A percentile compares a stretch with the other conserved stretches of the same genome.
Evolutionary conservation across 1,284 basidiomycete species (phyloP).

Genomic region (Cutaneotrichosporon arboriforme): DNA sequence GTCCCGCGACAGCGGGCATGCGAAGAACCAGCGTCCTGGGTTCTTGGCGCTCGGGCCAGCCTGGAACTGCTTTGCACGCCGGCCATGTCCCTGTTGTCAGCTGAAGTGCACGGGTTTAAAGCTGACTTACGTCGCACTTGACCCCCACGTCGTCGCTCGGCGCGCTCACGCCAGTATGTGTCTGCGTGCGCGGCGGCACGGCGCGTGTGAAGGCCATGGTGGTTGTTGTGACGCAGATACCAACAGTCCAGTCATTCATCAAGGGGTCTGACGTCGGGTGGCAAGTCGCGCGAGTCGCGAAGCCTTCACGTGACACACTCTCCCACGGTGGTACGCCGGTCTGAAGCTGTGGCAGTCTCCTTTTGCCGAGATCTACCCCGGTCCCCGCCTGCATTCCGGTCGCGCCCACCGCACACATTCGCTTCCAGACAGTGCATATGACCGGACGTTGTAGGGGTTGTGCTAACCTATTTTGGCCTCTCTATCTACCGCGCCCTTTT

Average conservation of each 20-base stretch:
- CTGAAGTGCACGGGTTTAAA: neutral
- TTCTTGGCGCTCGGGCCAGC: slow-evolving; percentile 35
- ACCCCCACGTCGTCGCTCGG: neutral
- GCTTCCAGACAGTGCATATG: slow-evolving; percentile 15
- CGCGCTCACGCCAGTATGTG: neutral
- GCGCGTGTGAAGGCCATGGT: slow-evolving; percentile 1
- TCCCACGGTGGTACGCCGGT: neutral
- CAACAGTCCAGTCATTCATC: no score
- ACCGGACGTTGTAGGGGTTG: slow-evolving; percentile 12
- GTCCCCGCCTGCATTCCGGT: neutral
- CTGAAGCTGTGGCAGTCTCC: neutral
- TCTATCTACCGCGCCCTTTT: slow-evolving; percentile 20
- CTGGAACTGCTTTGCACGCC: slow-evolving; percentile 1
- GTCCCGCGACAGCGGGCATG: slow-evolving; percentile 30
- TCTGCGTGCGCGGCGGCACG: neutral
- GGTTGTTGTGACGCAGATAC: neutral
- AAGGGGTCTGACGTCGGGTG: neutral
- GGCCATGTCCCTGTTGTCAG: slow-evolving; percentile 6
- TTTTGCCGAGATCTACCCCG: neutral
- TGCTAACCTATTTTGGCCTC: slow-evolving; percentile 21
- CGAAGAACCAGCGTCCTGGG: slow-evolving; percentile 39
- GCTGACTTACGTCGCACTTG: slow-evolving; percentile 4
- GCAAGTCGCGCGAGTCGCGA: neutral
- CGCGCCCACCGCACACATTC: neutral
- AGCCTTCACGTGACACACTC: neutral